A percentile compares a stretch with the other conserved stretches of the same genome.
These are phyloP conservation scores for Xylariaceae sp. DNA, from an alignment of 2,329 filamentous ascomycete species.

Conservation along the genomic window DNA sequence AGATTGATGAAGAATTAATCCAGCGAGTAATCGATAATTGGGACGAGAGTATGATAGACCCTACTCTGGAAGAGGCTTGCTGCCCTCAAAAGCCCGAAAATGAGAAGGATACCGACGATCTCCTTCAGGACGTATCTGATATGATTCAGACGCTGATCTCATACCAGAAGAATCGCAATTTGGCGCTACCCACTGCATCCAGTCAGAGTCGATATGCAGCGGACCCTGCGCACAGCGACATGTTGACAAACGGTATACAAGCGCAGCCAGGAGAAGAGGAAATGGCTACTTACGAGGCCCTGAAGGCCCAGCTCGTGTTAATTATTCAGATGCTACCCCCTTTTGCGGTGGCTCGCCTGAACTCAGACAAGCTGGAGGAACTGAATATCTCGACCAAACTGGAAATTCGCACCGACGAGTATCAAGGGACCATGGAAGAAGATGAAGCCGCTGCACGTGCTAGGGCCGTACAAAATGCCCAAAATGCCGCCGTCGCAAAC, in stretches of 20 bases:
- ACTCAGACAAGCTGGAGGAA: slow-evolving; percentile 79
- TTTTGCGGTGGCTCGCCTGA: slow-evolving; percentile 77
- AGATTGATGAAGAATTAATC: slow-evolving; percentile 48
- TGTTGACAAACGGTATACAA: slow-evolving; percentile 60
- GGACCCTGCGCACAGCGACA: slow-evolving; percentile 60
- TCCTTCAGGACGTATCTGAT: slow-evolving; percentile 68
- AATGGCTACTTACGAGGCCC: slow-evolving; percentile 58
- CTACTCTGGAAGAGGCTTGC: slow-evolving; percentile 49
- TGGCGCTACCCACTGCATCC: slow-evolving; percentile 53
- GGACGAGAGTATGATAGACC: slow-evolving; percentile 54
- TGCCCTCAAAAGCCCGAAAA: slow-evolving; percentile 45
- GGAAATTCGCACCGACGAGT: slow-evolving; percentile 65
- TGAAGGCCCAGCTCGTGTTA: slow-evolving; percentile 68
- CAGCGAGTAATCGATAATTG: slow-evolving; percentile 52
- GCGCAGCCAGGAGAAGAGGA: slow-evolving; percentile 62
- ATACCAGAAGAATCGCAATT: slow-evolving; percentile 72
- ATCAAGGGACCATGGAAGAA: slow-evolving; percentile 76
- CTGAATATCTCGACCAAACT: slow-evolving; percentile 77
- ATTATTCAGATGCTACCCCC: slow-evolving; percentile 73
- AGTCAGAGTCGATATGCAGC: slow-evolving; percentile 56
- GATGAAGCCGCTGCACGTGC: slow-evolving; percentile 60
- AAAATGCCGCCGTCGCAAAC: slow-evolving; percentile 32
- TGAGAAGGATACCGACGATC: slow-evolving; percentile 60
- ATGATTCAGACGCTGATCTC: slow-evolving; percentile 71
- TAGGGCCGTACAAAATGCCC: slow-evolving; percentile 35